Evolutionary conservation across 495 filamentous ascomycete species (phyloP).

Genomic region (Lasiosphaeria miniovina): DNA sequence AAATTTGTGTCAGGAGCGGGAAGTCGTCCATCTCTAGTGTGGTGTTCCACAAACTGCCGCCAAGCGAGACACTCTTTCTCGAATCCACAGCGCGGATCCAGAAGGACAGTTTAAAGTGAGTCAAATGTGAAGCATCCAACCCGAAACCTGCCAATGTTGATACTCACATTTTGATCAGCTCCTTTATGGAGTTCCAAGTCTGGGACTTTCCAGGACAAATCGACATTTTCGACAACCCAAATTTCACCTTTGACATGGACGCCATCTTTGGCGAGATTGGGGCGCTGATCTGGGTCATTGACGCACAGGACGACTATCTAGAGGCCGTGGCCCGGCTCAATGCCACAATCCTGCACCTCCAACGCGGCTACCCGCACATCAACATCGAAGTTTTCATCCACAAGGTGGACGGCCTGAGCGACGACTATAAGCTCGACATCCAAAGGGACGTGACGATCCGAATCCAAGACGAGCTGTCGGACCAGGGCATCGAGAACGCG

Average conservation of each 20-base stretch:
- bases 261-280: slow-evolving; percentile 91
- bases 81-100: slow-evolving; percentile 91
- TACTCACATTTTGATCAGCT: slow-evolving; percentile 51
- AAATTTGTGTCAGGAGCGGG: slow-evolving; percentile 64
- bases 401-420: slow-evolving; percentile 91
- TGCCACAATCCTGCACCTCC: slow-evolving; percentile 78
- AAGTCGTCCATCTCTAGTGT: slow-evolving; percentile 98
- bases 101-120: slow-evolving; percentile 86
- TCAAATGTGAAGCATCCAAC: background rate
- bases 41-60: slow-evolving; percentile 95
- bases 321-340: slow-evolving; percentile 85
- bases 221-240: slow-evolving; percentile 72
- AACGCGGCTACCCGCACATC: slow-evolving; percentile 81
- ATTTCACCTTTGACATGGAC: slow-evolving; percentile 71
- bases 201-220: slow-evolving; percentile 97
- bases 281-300: slow-evolving; percentile 96
- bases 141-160: background rate
- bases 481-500: slow-evolving; percentile 86
- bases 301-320: slow-evolving; percentile 95
- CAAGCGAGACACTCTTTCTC: slow-evolving; percentile 89
- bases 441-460: slow-evolving; percentile 92
- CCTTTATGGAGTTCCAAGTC: slow-evolving; percentile 98
- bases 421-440: slow-evolving; percentile 90
- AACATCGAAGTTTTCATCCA: slow-evolving; percentile 98
- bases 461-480: slow-evolving; percentile 94